phyloP scores from a whole-genome alignment of 2,329 filamentous ascomycete species.

The Kalaharituber pfeilii region DNA sequence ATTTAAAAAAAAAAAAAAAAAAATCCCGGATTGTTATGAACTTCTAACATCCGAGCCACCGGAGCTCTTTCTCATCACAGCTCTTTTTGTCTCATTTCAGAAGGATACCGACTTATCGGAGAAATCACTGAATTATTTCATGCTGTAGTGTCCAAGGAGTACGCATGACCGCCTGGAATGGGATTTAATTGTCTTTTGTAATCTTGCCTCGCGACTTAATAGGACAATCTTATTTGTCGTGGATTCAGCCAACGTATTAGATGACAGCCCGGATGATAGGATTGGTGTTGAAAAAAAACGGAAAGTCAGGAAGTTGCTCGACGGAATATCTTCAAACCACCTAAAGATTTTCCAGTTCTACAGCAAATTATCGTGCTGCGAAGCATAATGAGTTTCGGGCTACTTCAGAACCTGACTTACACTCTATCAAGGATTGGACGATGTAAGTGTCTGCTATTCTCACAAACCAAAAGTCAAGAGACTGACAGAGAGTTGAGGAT shows the following conservation, averaged over 20 bases:
- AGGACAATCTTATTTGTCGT: constrained; percentile 1
- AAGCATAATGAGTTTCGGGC: not conserved
- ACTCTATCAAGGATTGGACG: not conserved
- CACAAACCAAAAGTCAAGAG: not conserved
- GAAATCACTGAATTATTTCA: not conserved
- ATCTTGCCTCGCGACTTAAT: not conserved
- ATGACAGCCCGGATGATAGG: not conserved
- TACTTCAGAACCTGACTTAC: not conserved
- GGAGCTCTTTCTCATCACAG: not conserved
- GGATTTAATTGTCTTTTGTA: not conserved
- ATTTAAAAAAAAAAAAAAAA: too few species aligned
- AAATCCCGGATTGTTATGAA: not conserved
- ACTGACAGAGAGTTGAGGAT: not conserved
- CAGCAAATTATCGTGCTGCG: constrained; percentile 1
- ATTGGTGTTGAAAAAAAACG: constrained; percentile 1
- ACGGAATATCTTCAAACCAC: not conserved
- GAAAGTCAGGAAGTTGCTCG: not conserved
- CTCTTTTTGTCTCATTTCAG: not conserved
- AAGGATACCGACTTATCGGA: not conserved
- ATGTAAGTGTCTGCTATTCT: not conserved
- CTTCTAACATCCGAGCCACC: not conserved
- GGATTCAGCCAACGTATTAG: constrained; percentile 3
- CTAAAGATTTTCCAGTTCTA: constrained; percentile 3
- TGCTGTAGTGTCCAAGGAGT: too few species aligned
- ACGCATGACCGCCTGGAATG: not conserved